phyloP scores from a whole-genome alignment of 2,329 filamentous ascomycete genomes.

The Macrophomina pseudophaseolina region DNA sequence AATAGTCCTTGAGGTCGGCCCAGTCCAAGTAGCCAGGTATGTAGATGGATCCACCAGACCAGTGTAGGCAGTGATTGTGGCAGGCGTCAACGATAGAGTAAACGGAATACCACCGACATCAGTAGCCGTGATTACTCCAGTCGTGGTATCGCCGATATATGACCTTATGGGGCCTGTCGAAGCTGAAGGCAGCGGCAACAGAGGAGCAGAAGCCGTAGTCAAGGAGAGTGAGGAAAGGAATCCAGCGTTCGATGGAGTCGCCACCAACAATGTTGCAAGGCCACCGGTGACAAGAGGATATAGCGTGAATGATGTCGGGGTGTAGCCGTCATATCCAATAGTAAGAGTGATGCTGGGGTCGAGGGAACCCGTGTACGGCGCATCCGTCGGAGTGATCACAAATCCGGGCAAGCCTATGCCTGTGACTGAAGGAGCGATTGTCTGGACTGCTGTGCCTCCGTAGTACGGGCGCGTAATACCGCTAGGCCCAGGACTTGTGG shows the following conservation, averaged over 20 bases:
- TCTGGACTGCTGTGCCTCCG: neutral
- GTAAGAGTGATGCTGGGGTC: neutral
- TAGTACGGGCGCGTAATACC: neutral
- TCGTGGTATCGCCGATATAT: constrained; percentile 7
- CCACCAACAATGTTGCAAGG: neutral
- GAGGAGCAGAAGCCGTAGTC: neutral
- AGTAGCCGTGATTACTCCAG: neutral
- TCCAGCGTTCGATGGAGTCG: neutral
- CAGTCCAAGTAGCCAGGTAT: neutral
- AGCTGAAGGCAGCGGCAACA: no score
- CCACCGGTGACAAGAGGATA: neutral
- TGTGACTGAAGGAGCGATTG: neutral
- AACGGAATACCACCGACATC: no score
- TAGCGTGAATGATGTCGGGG: neutral
- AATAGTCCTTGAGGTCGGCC: neutral
- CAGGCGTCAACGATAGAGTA: neutral
- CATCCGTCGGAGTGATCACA: neutral
- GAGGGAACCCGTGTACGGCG: neutral
- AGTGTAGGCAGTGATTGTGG: neutral
- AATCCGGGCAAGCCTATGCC: neutral
- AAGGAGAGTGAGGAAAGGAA: neutral
- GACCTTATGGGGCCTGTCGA: no score
- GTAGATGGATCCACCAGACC: neutral
- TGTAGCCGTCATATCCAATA: neutral
- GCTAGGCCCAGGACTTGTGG: neutral